Evolutionary conservation across 306 rosid species (phyloP).

Genomic region (Sindora glabra): DNA sequence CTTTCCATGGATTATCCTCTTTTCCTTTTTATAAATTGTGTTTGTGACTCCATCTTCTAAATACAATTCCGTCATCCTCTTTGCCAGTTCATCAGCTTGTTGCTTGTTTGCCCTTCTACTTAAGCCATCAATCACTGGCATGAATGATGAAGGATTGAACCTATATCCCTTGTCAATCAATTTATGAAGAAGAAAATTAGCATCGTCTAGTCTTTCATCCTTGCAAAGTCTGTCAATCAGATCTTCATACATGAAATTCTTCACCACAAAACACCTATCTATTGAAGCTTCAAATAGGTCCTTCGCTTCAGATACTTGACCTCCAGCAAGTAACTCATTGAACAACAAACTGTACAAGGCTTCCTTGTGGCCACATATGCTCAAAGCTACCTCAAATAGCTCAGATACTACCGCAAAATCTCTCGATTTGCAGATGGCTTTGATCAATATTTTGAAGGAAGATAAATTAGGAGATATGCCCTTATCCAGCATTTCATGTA

Average conservation of each 20-base stretch:
- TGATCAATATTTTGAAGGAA: slow-evolving; percentile 67
- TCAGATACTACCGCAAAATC: slow-evolving; percentile 58
- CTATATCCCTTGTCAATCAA: slow-evolving; percentile 56
- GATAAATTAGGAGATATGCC: slow-evolving; percentile 66
- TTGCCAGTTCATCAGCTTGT: slow-evolving; percentile 68
- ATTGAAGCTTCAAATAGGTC: slow-evolving; percentile 62
- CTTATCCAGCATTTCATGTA: slow-evolving; percentile 84
- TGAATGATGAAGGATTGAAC: slow-evolving; percentile 69
- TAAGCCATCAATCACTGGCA: slow-evolving; percentile 77
- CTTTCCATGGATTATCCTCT: slow-evolving; percentile 24
- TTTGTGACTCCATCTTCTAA: slow-evolving; percentile 38
- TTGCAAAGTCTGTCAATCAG: slow-evolving; percentile 65
- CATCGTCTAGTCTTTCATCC: slow-evolving; percentile 70
- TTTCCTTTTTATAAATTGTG: slow-evolving; percentile 27
- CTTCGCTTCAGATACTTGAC: slow-evolving; percentile 53
- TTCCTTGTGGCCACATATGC: slow-evolving; percentile 68
- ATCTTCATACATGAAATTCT: slow-evolving; percentile 60
- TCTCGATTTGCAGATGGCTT: slow-evolving; percentile 59
- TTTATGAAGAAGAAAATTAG: slow-evolving; percentile 43
- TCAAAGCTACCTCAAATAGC: slow-evolving; percentile 58
- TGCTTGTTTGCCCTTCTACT: slow-evolving; percentile 64
- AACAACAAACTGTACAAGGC: slow-evolving; percentile 72
- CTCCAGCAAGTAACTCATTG: slow-evolving; percentile 67
- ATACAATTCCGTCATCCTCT: slow-evolving; percentile 71
- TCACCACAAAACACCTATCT: slow-evolving; percentile 48